Evolutionary conservation across 257 asterid species (phyloP), one percentile per base, ranked within the genome.

Genomic region (Nicotiana obtusifolia): DNA sequence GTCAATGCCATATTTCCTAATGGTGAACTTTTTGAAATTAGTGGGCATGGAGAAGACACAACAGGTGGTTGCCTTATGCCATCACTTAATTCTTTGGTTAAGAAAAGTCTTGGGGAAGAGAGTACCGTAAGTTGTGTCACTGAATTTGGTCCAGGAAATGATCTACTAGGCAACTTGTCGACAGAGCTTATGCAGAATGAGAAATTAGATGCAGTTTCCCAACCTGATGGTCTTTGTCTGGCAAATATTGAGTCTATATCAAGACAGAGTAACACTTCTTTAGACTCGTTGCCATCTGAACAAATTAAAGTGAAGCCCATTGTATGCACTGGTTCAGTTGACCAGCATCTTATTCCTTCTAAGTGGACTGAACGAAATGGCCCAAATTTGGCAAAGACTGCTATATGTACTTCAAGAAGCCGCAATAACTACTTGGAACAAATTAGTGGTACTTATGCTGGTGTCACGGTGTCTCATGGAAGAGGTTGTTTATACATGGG

Each of bases 401-500:
- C 89, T 56, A 66, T 89, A 26, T 68, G 73, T 77, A 30, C 66
- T 31, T 64, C 86, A 53, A 64, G 60, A 61, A 71, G 77, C 84
- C 54, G 73, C 53, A 78, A 53, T 77, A 81, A 65, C 80, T 78
- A 68, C 82, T 84, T 35, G 75, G 88, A 81, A 77, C 82, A 84
- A 53, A 35, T 53, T 82, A 88, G 66, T 78, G 89, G 64, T 76
- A 77, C 77, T 69, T 56, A 76, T 79, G 30, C 65, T 28, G 85
- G 64, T 59, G 84, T 83, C 69, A 61, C 66, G 78, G 62, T 86
- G 59, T 69, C 68, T 77, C 83, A 81, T 73, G 64, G 81, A 68
- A 81, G 52, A 76, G 83, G 75, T 62, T 85, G 61, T 84, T 81
- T 69, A 37, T 93, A 85, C 91, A 86, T 20, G 89, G 97, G 98